These are phyloP conservation scores for Actinomucor elegans DNA, from an alignment of 371 early-diverging fungal species.

Conservation along the genomic window DNA sequence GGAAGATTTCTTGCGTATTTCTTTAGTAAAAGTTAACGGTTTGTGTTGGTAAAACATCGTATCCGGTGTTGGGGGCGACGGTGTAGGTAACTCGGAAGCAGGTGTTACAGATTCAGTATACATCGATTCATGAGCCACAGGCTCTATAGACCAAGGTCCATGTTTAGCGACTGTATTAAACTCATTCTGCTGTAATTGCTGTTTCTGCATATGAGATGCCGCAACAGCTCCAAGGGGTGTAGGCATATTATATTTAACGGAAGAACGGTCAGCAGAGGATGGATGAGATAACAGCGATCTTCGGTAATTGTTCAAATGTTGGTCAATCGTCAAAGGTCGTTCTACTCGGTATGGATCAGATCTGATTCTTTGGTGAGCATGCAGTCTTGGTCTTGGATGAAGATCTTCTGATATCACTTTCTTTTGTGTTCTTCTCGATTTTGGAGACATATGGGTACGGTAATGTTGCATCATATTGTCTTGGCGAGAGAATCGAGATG, in stretches of 20 bases:
- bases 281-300: conserved; percentile 8
- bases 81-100: neutral
- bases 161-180: neutral
- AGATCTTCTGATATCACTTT: conserved; percentile 6
- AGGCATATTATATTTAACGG: conserved; percentile 19
- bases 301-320: conserved; percentile 40
- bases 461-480: conserved; percentile 92
- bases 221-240: conserved; percentile 22
- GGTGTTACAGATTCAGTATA: neutral
- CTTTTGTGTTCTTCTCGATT: conserved; percentile 54
- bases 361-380: conserved; percentile 46
- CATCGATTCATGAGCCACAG: conserved; percentile 2
- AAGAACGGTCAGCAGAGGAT: conserved; percentile 1
- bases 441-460: conserved; percentile 74
- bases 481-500: conserved; percentile 81
- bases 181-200: conserved; percentile 1
- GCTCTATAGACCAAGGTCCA: conserved; percentile 2
- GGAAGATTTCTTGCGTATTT: neutral
- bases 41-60: conserved; percentile 15
- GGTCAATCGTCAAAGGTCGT: conserved; percentile 47
- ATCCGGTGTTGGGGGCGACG: neutral
- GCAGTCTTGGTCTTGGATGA: conserved; percentile 35
- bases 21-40: conserved; percentile 3
- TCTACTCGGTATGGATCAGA: conserved; percentile 37
- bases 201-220: conserved; percentile 13